phyloP scores from a whole-genome alignment of 352 stramenopile species.

The Phytophthora aleatoria region DNA sequence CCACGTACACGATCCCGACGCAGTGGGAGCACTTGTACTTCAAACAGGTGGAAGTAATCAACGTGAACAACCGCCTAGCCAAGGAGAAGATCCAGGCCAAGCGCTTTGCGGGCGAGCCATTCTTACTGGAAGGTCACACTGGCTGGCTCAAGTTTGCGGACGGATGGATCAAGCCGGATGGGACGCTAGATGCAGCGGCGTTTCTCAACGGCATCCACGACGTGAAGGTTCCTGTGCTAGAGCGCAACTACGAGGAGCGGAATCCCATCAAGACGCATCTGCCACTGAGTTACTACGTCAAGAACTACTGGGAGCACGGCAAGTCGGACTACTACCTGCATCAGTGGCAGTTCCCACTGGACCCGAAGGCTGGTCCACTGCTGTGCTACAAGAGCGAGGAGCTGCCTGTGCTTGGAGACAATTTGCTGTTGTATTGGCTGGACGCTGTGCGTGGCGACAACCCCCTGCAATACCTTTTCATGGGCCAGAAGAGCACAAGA shows the following conservation, averaged over 20 bases:
- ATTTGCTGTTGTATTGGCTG: slow-evolving; percentile 93
- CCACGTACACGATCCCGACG: slow-evolving; percentile 67
- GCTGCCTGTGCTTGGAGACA: slow-evolving; percentile 90
- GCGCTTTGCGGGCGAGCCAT: slow-evolving; percentile 69
- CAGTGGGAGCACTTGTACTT: slow-evolving; percentile 77
- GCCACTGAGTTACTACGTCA: slow-evolving; percentile 73
- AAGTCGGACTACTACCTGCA: slow-evolving; percentile 92
- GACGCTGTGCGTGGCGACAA: slow-evolving; percentile 88
- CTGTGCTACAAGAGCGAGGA: slow-evolving; percentile 88
- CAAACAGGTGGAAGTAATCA: slow-evolving; percentile 65
- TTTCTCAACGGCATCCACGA: slow-evolving; percentile 78
- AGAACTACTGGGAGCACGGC: slow-evolving; percentile 82
- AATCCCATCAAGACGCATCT: slow-evolving; percentile 82
- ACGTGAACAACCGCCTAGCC: slow-evolving; percentile 56
- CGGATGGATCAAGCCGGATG: slow-evolving; percentile 66
- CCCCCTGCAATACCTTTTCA: slow-evolving; percentile 95
- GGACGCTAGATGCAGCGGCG: slow-evolving; percentile 54
- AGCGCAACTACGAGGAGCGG: slow-evolving; percentile 78
- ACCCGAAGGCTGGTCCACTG: slow-evolving; percentile 70
- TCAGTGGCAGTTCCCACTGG: slow-evolving; percentile 95
- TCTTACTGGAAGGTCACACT: slow-evolving; percentile 68
- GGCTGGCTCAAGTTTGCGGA: slow-evolving; percentile 72
- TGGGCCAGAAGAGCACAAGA: slow-evolving; percentile 89
- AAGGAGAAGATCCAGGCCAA: slow-evolving; percentile 68
- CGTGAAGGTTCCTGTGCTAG: slow-evolving; percentile 78